Base-by-base conservation (phyloP, 2,329 filamentous ascomycete species). In the Trichoderma koningii region DNA sequence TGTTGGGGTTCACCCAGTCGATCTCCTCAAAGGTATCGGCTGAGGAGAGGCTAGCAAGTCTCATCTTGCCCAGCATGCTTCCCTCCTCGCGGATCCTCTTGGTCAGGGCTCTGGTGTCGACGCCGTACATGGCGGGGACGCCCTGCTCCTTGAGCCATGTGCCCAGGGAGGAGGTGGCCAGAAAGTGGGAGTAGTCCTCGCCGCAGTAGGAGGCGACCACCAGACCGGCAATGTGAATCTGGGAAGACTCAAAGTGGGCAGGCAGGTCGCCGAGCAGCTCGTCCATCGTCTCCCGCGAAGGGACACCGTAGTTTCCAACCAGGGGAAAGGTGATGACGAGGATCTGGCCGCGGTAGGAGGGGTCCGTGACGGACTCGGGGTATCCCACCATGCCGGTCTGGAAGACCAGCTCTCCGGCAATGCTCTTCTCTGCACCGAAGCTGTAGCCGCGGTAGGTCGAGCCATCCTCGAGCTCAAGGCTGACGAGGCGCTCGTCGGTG, bases 331-430 rank as follows among this genome's bases (percentile, higher is more conserved):
- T 99, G 74, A 98, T 88, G 78, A 98, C 93, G 72, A 99, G 85
- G 72, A 99, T 97, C 81, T 99, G 94, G 68, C 91, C 91, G 56
- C 90, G 89, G 79, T 95, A 94, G 56, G 91, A 94, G 70, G 91
- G 91, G 75, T 95, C 91, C 67, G 91, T 94, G 72, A 95, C 85
- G 55, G 90, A 96, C 83, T 99, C 95, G 48, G 95, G 93, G 77
- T 99, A 99, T 75, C 95, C 95, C 72, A 98, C 95, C 93, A 98
- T 97, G 79, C 95, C 95, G 66, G 95, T 99, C 85, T 98, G 94
- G 83, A 99, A 99, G 80, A 99, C 95, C 77, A 99, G 85, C 84
- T 99, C 95, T 78, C 95, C 95, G 70, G 94, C 91, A 74, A 96
- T 88, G 81, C 92, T 97, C 85, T 93, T 97, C 75, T 92, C 85